These are phyloP conservation scores for Triticum dicoccoides DNA, from an alignment of 176 grass and related monocot species.

Conservation along the genomic window DNA sequence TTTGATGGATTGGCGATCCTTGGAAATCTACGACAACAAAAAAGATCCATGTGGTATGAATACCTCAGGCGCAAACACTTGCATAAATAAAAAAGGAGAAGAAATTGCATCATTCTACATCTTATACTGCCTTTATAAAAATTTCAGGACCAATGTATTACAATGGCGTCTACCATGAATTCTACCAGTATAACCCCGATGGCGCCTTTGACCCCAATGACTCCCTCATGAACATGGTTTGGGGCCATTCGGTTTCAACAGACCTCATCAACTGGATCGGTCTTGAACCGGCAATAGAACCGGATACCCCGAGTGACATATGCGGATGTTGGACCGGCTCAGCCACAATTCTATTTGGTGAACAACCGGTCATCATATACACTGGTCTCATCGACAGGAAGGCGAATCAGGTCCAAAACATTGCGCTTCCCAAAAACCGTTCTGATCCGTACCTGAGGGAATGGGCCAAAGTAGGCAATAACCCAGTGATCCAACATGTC, in stretches of 20 bases:
- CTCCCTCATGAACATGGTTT: background rate
- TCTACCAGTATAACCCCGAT: conserved; percentile 49
- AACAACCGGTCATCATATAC: background rate
- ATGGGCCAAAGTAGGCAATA: background rate
- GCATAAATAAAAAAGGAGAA: background rate
- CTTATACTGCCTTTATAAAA: background rate
- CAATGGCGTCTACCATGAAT: conserved; percentile 86
- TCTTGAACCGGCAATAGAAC: background rate
- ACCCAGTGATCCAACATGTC: background rate
- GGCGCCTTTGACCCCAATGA: background rate
- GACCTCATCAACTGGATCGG: background rate
- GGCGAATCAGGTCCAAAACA: background rate
- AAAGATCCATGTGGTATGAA: conserved; percentile 91
- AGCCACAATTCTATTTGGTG: background rate
- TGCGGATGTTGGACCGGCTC: background rate
- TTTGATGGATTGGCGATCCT: background rate
- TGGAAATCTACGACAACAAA: conserved; percentile 10
- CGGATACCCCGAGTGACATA: background rate
- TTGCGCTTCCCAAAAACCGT: background rate
- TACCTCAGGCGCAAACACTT: background rate
- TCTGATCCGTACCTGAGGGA: background rate
- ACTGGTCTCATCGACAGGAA: background rate
- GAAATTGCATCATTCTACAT: conserved; percentile 2
- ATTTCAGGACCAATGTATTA: conserved; percentile 88
- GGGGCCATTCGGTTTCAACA: background rate